These are phyloP conservation scores for Pythium grandisporangium DNA, from an alignment of 352 stramenopile species.

Conservation along the genomic window DNA sequence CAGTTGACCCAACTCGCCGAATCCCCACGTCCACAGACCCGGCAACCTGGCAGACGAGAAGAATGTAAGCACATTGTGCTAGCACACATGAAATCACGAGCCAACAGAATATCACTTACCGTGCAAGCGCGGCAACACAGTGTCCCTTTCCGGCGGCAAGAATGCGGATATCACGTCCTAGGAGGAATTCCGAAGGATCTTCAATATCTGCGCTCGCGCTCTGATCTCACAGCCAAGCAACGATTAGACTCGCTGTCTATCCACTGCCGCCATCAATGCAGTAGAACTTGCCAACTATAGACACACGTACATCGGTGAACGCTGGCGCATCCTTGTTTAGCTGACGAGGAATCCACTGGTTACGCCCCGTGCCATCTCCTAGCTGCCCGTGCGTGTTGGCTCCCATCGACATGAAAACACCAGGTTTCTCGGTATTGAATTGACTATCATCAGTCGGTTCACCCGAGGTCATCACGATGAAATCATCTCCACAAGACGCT, in stretches of 20 bases:
- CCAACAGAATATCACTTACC: constrained; percentile 26
- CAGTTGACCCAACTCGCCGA: constrained; percentile 58
- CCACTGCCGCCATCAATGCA: no score
- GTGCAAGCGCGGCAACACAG: constrained; percentile 31
- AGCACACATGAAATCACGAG: no score
- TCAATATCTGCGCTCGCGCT: constrained; percentile 42
- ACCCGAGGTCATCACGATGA: constrained; percentile 62
- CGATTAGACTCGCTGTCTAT: no score
- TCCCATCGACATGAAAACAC: constrained; percentile 77
- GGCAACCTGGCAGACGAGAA: constrained; percentile 37
- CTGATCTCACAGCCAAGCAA: no score
- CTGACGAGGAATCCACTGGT: constrained; percentile 75
- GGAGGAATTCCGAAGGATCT: constrained; percentile 56
- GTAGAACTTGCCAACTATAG: constrained; percentile 6
- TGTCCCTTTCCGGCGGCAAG: constrained; percentile 55
- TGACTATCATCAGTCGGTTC: constrained; percentile 57
- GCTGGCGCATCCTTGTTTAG: constrained; percentile 61
- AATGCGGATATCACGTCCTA: constrained; percentile 57
- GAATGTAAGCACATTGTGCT: no score
- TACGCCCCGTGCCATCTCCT: constrained; percentile 55
- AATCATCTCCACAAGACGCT: constrained; percentile 56
- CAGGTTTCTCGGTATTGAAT: constrained; percentile 67
- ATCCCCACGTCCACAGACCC: constrained; percentile 70
- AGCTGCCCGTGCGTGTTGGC: constrained; percentile 64
- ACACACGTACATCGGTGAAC: constrained; percentile 31